phyloP scores from a whole-genome alignment of 2,329 filamentous ascomycete species.

The Raffaelea arxii region DNA sequence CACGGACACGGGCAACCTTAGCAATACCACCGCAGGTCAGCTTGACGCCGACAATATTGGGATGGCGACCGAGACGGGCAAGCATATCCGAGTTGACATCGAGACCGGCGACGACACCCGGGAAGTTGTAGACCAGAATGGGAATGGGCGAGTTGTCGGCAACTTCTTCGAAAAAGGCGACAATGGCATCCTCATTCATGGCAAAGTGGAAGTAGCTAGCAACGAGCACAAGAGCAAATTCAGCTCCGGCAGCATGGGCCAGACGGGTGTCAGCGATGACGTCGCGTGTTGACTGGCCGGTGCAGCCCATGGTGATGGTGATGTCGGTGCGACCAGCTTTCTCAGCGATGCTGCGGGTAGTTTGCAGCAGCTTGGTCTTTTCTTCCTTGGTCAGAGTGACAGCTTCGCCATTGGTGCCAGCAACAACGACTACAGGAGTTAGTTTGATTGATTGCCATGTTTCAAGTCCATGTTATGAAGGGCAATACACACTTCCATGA shows the following conservation, averaged over 20 bases:
- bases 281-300: conserved; percentile 56
- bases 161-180: conserved; percentile 50
- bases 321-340: conserved; percentile 44
- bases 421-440: conserved; percentile 43
- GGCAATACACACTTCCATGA: conserved; percentile 35
- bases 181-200: conserved; percentile 48
- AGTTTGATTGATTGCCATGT: background rate
- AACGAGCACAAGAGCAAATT: conserved; percentile 58
- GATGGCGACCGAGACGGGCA: conserved; percentile 42
- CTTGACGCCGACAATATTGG: conserved; percentile 62
- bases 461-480: too few species aligned
- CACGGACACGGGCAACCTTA: conserved; percentile 51
- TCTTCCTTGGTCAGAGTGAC: conserved; percentile 58
- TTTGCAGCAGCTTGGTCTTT: conserved; percentile 49
- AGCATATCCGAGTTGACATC: conserved; percentile 61
- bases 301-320: conserved; percentile 57
- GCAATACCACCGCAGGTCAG: conserved; percentile 63
- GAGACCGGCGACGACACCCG: conserved; percentile 54
- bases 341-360: conserved; percentile 51
- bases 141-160: conserved; percentile 52
- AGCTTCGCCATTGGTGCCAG: conserved; percentile 66
- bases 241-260: conserved; percentile 52
- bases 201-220: conserved; percentile 63
- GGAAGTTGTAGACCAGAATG: conserved; percentile 65
- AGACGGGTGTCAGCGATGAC: conserved; percentile 55